Evolutionary conservation across 2,329 filamentous ascomycete genomes (phyloP).

Genomic region (Paramyrothecium sp.): DNA sequence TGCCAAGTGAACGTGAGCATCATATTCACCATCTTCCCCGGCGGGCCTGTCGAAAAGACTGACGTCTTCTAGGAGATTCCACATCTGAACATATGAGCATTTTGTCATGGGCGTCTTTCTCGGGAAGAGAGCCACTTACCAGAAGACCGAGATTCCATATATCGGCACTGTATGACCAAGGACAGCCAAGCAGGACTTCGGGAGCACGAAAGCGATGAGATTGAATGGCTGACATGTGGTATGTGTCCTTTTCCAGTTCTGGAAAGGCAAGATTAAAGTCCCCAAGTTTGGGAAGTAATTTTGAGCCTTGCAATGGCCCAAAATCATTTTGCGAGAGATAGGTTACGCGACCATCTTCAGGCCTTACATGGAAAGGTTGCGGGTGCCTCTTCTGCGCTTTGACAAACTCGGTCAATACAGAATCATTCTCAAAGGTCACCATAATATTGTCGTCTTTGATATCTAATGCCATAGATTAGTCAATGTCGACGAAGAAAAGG

Average conservation of each 20-base stretch:
- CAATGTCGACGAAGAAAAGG: neutral
- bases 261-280: conserved; percentile 16
- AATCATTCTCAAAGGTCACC: conserved; percentile 15
- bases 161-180: conserved; percentile 15
- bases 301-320: conserved; percentile 9
- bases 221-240: conserved; percentile 15
- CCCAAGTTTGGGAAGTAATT: conserved; percentile 11
- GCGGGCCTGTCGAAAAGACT: conserved; percentile 13
- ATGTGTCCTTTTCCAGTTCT: conserved; percentile 4
- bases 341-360: conserved; percentile 8
- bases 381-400: neutral
- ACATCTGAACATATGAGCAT: conserved; percentile 14
- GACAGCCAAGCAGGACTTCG: conserved; percentile 19
- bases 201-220: conserved; percentile 18
- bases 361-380: conserved; percentile 7
- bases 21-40: conserved; percentile 16
- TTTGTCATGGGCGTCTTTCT: neutral
- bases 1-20: conserved; percentile 18
- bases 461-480: conserved; percentile 9
- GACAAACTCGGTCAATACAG: conserved; percentile 9
- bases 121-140: conserved; percentile 5
- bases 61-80: conserved; percentile 17
- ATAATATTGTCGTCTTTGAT: conserved; percentile 21
- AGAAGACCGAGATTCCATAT: conserved; percentile 19
- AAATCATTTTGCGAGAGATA: conserved; percentile 15